Conservation (phyloP, 2,329 filamentous ascomycete species). For the Phoma sp. region DNA sequence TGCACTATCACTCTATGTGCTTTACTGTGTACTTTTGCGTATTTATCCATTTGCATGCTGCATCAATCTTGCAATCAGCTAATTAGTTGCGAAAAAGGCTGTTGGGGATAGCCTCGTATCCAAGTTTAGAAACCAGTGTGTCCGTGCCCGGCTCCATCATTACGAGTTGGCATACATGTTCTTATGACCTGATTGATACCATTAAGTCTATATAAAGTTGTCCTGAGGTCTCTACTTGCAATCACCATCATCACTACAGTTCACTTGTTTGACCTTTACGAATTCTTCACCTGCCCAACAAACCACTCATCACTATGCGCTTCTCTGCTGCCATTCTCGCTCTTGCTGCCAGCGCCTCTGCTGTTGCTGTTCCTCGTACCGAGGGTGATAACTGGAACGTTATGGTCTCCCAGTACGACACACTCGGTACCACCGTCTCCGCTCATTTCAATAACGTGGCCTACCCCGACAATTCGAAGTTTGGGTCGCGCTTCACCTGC, state of each 20-base stretch:
- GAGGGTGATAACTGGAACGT: not conserved
- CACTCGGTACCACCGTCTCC: not conserved
- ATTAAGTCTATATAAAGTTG: not conserved
- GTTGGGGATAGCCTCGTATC: not conserved
- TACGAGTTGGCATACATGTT: not conserved
- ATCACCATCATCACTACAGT: not conserved
- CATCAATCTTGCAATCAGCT: not conserved
- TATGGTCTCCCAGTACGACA: not conserved
- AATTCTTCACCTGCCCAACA: not conserved
- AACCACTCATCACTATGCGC: not conserved
- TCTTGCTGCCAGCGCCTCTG: conserved; percentile 6
- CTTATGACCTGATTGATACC: not conserved
- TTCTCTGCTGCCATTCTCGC: conserved; percentile 5
- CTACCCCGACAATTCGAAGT: not conserved
- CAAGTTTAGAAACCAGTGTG: not conserved
- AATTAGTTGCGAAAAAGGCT: not conserved
- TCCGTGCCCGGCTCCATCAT: not conserved
- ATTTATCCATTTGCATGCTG: not conserved
- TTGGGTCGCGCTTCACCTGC: conserved; percentile 3
- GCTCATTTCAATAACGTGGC: not conserved
- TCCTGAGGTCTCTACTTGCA: not conserved
- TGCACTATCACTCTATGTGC: not conserved
- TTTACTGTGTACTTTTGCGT: not conserved
- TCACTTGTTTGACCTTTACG: not conserved
- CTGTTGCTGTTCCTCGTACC: conserved; percentile 2